Percentiles rank a stretch among this genome's conserved stretches.
Evolutionary conservation across 176 grass and related monocot genomes (phyloP).

Genomic region (Avena eriantha): DNA sequence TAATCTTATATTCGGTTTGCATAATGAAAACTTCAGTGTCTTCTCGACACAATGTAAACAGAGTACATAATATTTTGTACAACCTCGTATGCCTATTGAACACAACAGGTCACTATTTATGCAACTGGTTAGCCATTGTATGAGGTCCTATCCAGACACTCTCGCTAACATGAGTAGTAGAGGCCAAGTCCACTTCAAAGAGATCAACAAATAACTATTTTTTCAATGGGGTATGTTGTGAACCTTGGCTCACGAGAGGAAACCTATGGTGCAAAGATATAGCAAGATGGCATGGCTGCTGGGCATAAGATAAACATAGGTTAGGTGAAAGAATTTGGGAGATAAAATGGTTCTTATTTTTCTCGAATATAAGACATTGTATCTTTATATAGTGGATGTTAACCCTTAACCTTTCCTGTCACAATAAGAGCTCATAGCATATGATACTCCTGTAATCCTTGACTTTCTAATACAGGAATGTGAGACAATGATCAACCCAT

Average conservation of each 20-base stretch:
- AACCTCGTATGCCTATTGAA: background rate
- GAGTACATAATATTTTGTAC: background rate
- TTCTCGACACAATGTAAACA: background rate
- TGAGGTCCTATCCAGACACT: too few relatives aligned
- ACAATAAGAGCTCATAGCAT: background rate
- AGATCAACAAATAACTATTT: background rate
- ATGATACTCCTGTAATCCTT: too few relatives aligned
- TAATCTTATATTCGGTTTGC: background rate
- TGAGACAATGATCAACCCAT: background rate
- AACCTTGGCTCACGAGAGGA: background rate
- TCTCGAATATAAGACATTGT: background rate
- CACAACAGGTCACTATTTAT: background rate
- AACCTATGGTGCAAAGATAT: background rate
- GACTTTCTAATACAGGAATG: too few relatives aligned
- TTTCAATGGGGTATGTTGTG: background rate
- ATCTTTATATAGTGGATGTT: background rate
- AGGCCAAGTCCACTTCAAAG: background rate
- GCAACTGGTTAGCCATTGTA: background rate
- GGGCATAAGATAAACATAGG: background rate
- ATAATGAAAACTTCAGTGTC: background rate
- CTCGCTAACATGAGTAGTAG: background rate
- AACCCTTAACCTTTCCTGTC: background rate
- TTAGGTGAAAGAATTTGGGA: background rate
- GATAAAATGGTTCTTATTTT: conserved; percentile 7
- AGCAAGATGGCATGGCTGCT: background rate